Evolutionary conservation across 768 basidiomycete species (phyloP), one percentile per base, ranked within the genome.

Genomic region (Hortiboletus campestris): DNA sequence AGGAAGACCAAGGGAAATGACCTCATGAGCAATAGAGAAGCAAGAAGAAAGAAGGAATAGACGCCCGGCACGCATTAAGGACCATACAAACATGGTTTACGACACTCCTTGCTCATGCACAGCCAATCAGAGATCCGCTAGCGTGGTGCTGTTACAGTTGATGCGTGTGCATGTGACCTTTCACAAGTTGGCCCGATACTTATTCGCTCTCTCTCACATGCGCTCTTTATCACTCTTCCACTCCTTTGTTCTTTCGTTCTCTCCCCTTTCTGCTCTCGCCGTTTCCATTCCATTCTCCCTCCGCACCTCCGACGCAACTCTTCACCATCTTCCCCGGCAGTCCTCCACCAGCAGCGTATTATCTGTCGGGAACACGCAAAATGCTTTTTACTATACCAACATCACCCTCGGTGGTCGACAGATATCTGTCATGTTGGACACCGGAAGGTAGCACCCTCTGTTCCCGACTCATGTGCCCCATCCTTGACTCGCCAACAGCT

Each of bases 381-480:
- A 91, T 73, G 77, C 84, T 0, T 83, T 89, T 63, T 91, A 91
- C 65, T 82, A 86, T 47, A 75, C 80, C 39, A 89, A 88, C 63
- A 78, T 91, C 58, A 87, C 85, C 16, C 71, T 91, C 41, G 85
- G 82, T 16, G 86, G 86, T 17, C 71, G 71, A 20, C 63, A 72
- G 5, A 72, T 87, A 58, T 76, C 78, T 22, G 85, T 91, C 49
- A 74, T 89, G 62, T 70, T 91, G 50, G 89, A 91, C 66, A 90
- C 88, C 8, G 89, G 89, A 72, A 91, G 89, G 88, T 85, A 57
- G 4, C 22, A 19, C 42, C 34, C n/a, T 25, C 19, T 46, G 44
- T 32, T 19, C 29, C 35, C 44, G 4, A 6, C 25, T 8, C 10
- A 36, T 49, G n/a, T 51, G 22, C 47, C 34, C 44, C 39, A 38